Evolutionary conservation across 257 asterid genomes (phyloP), one percentile per base, ranked within the genome.

Genomic region (Salvia rosmarinus): DNA sequence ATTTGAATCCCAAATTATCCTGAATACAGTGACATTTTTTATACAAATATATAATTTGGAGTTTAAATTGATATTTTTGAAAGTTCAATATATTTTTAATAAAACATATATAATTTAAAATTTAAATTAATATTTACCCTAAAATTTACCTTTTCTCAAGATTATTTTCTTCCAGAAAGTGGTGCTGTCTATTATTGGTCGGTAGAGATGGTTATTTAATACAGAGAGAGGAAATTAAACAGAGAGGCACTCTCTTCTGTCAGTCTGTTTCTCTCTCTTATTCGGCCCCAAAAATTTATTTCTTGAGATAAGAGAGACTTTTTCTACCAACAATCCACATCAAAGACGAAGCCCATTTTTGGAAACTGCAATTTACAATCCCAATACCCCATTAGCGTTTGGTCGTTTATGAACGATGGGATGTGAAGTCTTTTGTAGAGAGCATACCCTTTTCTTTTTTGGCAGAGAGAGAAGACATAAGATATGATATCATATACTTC

Each of bases 181-280:
- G 9, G 10, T 35, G 67, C 28, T 62, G 51, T 4, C 0, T 3
- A n/a, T n/a, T n/a, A n/a, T n/a, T n/a, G n/a, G 37, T 32, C 2
- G 37, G 37, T 32, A 32, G 4, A 32, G 37, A 4, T 32, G 37
- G 37, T 32, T 32, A 32, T 2, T 6, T 7, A 2, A 60, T 14
- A 17, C 4, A 28, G 8, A 20, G 2, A 28, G 63, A 34, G 32
- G 28, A 44, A 56, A 16, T 0, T 46, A 49, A 66, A 44, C 65
- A 74, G 88, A 84, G 86, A 79, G 86, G 16, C 88, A 81, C 88
- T 84, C 88, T 84, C 84, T 79, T 84, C 88, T 81, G 88, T 84
- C 88, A 83, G 77, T 17, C 30, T 59, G 8, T 52, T 58, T 44
- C 74, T 78, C 73, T 69, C 72, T 8, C n/a, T 16, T 46, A 19